Percentiles rank a stretch among this genome's conserved stretches.
Conservation (phyloP, 257 asterid species). For the Fraxinus excelsior region DNA sequence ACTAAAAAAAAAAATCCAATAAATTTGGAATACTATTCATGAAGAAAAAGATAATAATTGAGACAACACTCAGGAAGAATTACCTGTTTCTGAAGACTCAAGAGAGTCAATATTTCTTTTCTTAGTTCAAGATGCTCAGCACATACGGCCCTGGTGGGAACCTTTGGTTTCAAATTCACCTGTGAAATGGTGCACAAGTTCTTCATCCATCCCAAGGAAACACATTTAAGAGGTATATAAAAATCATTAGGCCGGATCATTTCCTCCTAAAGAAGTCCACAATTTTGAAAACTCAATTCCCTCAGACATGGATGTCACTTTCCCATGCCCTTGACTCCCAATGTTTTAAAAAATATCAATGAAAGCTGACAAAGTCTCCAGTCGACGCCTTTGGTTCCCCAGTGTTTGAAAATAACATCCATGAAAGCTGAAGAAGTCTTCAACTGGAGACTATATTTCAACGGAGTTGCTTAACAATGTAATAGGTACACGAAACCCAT, state of each 20-base stretch:
- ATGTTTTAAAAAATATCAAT: no score
- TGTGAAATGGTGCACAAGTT: conserved; percentile 28
- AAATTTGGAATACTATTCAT: not conserved
- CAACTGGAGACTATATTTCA: not conserved
- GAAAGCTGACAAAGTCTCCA: no score
- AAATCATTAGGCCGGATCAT: not conserved
- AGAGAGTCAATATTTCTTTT: conserved; percentile 83
- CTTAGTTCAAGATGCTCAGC: conserved; percentile 96
- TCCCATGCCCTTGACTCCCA: no score
- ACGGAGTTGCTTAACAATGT: not conserved
- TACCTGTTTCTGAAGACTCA: conserved; percentile 96
- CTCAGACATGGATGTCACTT: not conserved
- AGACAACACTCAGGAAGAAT: conserved; percentile 10
- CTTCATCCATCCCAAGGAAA: conserved; percentile 24
- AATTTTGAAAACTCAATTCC: not conserved
- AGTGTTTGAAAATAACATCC: not conserved
- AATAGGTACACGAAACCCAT: not conserved
- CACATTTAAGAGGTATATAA: not conserved
- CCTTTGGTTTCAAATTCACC: conserved; percentile 96
- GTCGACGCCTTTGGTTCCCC: not conserved
- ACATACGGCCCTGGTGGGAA: conserved; percentile 92
- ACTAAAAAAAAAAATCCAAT: not conserved
- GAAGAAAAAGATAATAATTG: not conserved
- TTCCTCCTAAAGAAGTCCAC: not conserved
- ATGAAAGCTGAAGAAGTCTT: not conserved